Evolutionary conservation across 306 rosid species (phyloP).

Genomic region (Acacia crassicarpa): DNA sequence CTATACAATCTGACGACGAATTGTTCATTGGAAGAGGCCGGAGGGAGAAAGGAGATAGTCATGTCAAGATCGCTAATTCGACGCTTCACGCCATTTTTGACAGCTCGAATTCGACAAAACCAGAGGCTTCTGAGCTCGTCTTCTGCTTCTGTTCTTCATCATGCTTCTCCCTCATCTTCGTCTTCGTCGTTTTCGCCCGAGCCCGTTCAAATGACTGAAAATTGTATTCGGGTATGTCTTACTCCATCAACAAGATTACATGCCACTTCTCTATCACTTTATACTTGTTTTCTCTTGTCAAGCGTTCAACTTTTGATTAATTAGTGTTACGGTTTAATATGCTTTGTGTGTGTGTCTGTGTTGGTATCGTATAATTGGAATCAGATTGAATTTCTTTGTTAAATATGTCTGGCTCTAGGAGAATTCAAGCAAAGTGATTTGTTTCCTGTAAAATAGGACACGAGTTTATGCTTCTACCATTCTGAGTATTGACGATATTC

Average conservation of each 20-base stretch:
- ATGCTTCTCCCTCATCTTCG: slow-evolving; percentile 37
- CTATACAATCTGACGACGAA: not conserved
- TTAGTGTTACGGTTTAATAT: not conserved
- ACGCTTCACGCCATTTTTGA: slow-evolving; percentile 38
- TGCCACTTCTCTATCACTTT: not conserved
- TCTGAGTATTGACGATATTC: not conserved
- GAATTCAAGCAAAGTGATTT: not conserved
- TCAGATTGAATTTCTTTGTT: not conserved
- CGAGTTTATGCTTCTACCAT: not conserved
- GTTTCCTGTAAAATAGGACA: not conserved
- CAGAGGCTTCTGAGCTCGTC: slow-evolving; percentile 56
- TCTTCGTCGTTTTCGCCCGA: slow-evolving; percentile 37
- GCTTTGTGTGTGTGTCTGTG: not conserved
- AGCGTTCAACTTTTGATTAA: not conserved
- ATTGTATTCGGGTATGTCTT: slow-evolving; percentile 50
- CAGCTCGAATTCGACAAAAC: slow-evolving; percentile 50
- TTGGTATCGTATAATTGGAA: not conserved
- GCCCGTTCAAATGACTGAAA: slow-evolving; percentile 50
- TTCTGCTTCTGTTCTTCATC: slow-evolving; percentile 48
- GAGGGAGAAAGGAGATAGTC: slow-evolving; percentile 7
- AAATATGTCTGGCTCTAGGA: not conserved
- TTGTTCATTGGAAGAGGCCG: slow-evolving; percentile 1
- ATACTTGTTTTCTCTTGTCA: not conserved
- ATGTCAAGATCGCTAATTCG: slow-evolving; percentile 43
- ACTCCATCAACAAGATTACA: not conserved